These are phyloP conservation scores for Orbilia ellipsospora DNA, from an alignment of 2,329 filamentous ascomycete genomes.

Conservation along the genomic window DNA sequence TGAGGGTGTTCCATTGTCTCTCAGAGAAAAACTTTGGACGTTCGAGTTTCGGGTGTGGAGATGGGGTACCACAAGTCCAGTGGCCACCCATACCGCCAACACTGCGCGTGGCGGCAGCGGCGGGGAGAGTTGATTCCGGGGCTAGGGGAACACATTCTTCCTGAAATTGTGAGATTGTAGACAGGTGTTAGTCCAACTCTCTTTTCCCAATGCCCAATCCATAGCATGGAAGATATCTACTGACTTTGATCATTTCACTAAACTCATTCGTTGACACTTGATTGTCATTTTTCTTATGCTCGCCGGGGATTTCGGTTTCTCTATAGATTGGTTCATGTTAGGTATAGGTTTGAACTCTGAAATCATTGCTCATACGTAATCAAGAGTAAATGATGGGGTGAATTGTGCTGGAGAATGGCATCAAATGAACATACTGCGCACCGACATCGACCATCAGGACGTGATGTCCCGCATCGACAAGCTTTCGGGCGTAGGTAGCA, in stretches of 20 bases:
- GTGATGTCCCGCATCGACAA: slow-evolving; percentile 50
- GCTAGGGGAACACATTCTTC: slow-evolving; percentile 19
- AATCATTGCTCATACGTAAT: no score
- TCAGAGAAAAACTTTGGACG: slow-evolving; percentile 56
- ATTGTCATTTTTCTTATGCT: slow-evolving; percentile 58
- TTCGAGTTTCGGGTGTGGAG: slow-evolving; percentile 44
- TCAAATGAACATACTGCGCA: slow-evolving; percentile 54
- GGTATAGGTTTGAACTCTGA: no score
- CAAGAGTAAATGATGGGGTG: no score
- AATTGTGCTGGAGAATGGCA: not conserved
- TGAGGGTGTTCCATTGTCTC: slow-evolving; percentile 37
- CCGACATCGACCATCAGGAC: slow-evolving; percentile 59
- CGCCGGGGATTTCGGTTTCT: slow-evolving; percentile 55
- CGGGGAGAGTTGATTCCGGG: slow-evolving; percentile 32
- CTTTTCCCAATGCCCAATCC: no score
- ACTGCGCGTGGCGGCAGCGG: slow-evolving; percentile 56
- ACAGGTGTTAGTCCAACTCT: no score
- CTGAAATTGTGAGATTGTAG: not conserved
- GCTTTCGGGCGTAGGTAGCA: slow-evolving; percentile 57
- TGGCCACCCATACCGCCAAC: slow-evolving; percentile 59
- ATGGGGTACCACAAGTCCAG: slow-evolving; percentile 58
- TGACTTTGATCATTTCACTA: slow-evolving; percentile 24
- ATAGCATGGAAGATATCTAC: not conserved
- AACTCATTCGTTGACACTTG: slow-evolving; percentile 29
- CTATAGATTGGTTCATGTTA: slow-evolving; percentile 10